A percentile compares a stretch with the other conserved stretches of the same genome.
These are phyloP conservation scores for Penicillium sp. DNA, from an alignment of 2,329 filamentous ascomycete species.

Conservation along the genomic window DNA sequence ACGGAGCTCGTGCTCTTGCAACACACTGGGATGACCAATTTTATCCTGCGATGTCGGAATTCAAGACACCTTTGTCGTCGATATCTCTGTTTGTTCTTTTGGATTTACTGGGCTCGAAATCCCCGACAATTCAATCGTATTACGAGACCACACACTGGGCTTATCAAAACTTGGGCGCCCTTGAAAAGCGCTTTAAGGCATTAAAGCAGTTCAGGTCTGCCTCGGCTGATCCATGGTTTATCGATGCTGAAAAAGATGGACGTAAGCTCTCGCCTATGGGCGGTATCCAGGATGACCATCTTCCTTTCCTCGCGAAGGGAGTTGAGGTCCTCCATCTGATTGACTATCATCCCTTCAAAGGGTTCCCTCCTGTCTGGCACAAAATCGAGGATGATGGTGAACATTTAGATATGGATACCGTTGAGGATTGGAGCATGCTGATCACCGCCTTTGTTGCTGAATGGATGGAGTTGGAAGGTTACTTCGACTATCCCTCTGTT, in stretches of 20 bases:
- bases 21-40: slow-evolving; percentile 72
- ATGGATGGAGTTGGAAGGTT: slow-evolving; percentile 80
- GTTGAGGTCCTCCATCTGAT: slow-evolving; percentile 91
- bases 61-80: slow-evolving; percentile 69
- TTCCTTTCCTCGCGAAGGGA: slow-evolving; percentile 83
- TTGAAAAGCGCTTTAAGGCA: slow-evolving; percentile 72
- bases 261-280: slow-evolving; percentile 48
- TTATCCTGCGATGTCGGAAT: slow-evolving; percentile 71
- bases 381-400: slow-evolving; percentile 76
- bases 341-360: slow-evolving; percentile 55
- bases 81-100: slow-evolving; percentile 90
- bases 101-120: slow-evolving; percentile 73
- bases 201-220: slow-evolving; percentile 66
- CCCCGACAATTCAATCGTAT: slow-evolving; percentile 76
- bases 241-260: slow-evolving; percentile 59
- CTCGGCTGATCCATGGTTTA: slow-evolving; percentile 57
- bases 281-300: slow-evolving; percentile 79
- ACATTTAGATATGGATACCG: slow-evolving; percentile 75
- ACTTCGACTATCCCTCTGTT: slow-evolving; percentile 35
- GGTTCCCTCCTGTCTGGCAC: slow-evolving; percentile 85
- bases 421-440: slow-evolving; percentile 85
- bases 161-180: slow-evolving; percentile 70
- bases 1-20: slow-evolving; percentile 80
- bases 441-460: slow-evolving; percentile 81
- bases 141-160: slow-evolving; percentile 93